Conservation (phyloP, 305 asterid genomes). For the Vinca major region DNA sequence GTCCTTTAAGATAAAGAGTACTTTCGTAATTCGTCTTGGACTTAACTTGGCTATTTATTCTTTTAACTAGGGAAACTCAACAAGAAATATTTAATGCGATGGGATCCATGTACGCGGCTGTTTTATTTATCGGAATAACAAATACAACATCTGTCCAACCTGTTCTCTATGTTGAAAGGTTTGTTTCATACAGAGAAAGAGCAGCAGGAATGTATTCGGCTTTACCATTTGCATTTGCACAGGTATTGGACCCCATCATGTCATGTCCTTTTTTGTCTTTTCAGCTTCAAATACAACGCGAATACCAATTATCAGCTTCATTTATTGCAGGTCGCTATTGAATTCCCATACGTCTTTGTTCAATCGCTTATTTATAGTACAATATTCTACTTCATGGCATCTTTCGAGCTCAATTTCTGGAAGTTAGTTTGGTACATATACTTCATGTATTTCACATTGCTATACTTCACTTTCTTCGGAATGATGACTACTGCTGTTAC, state of each 20-base stretch:
- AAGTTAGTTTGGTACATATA: slow-evolving; percentile 61
- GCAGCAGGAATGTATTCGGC: slow-evolving; percentile 98
- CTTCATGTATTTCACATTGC: slow-evolving; percentile 72
- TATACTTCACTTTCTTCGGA: slow-evolving; percentile 86
- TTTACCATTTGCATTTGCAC: slow-evolving; percentile 82
- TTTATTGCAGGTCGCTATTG: slow-evolving; percentile 61
- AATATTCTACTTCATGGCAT: slow-evolving; percentile 67
- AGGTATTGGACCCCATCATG: slow-evolving; percentile 35
- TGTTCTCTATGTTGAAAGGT: slow-evolving; percentile 80
- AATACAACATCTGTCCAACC: slow-evolving; percentile 88
- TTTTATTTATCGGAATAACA: slow-evolving; percentile 70
- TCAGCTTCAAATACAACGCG: neutral
- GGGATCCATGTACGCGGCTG: slow-evolving; percentile 94
- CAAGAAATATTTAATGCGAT: slow-evolving; percentile 82
- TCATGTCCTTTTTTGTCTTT: neutral
- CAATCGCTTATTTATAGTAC: slow-evolving; percentile 64
- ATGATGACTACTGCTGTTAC: slow-evolving; percentile 96
- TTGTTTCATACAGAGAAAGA: slow-evolving; percentile 79
- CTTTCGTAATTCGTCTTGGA: neutral
- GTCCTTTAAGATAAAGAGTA: too few relatives aligned
- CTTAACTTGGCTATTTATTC: neutral
- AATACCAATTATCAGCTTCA: neutral
- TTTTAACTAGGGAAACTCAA: slow-evolving; percentile 51
- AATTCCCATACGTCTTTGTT: slow-evolving; percentile 64
- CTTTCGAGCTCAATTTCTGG: slow-evolving; percentile 62